Evolutionary conservation across 2,329 filamentous ascomycete species (phyloP).

Genomic region (Arthrobotrys entomopaga): DNA sequence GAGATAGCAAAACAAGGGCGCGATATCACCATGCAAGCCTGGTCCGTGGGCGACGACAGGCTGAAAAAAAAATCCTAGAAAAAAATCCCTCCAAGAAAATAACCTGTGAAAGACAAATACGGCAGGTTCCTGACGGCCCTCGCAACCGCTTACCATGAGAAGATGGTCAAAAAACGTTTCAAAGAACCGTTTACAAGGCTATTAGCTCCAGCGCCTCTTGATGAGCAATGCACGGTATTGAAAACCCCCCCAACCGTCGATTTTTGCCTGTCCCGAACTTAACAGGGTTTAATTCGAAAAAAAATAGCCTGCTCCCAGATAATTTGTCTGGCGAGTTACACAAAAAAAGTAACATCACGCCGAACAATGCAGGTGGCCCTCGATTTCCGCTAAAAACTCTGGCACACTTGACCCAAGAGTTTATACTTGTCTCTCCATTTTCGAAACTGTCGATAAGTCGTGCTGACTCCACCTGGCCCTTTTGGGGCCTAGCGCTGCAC

Average conservation of each 20-base stretch:
- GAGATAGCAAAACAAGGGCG: no score
- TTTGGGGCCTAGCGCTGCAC: constrained; percentile 44
- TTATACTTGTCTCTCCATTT: constrained; percentile 24
- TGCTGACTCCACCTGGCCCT: constrained; percentile 45
- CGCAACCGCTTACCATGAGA: constrained; percentile 32
- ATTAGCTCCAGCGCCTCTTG: constrained; percentile 3
- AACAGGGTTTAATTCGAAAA: constrained; percentile 28
- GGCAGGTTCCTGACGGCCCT: constrained; percentile 24
- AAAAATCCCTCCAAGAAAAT: constrained; percentile 28
- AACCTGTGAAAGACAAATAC: background rate
- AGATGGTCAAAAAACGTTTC: background rate
- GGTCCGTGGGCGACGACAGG: background rate
- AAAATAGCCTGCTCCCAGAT: constrained; percentile 38
- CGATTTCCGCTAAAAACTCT: constrained; percentile 16
- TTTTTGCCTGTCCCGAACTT: constrained; percentile 27
- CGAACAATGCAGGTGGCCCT: constrained; percentile 49
- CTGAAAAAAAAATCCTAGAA: constrained; percentile 4
- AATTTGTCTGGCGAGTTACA: constrained; percentile 42
- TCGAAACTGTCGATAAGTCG: constrained; percentile 43
- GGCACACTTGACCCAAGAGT: constrained; percentile 24
- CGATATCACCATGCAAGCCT: background rate
- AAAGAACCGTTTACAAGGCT: constrained; percentile 22
- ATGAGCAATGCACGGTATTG: constrained; percentile 19
- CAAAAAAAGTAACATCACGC: constrained; percentile 40
- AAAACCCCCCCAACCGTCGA: constrained; percentile 22